These are phyloP conservation scores for Sphaerosporella brunnea DNA, from an alignment of 495 filamentous ascomycete species.

Conservation along the genomic window DNA sequence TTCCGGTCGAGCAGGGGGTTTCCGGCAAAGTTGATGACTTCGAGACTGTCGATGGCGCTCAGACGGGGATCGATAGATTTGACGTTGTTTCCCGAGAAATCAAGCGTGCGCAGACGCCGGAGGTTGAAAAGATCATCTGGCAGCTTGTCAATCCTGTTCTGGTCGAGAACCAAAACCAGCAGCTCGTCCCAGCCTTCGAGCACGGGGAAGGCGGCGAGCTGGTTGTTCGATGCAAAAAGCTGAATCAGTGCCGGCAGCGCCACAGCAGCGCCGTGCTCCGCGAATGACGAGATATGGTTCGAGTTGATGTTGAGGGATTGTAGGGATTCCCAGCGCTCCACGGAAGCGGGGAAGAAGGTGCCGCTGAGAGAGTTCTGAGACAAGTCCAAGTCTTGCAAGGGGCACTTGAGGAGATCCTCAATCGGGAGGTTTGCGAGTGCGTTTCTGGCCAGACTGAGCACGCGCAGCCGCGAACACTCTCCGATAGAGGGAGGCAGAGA, in stretches of 20 bases:
- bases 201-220: slow-evolving; percentile 51
- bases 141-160: slow-evolving; percentile 56
- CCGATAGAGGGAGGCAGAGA: slow-evolving; percentile 50
- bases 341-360: slow-evolving; percentile 44
- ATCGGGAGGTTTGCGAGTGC: slow-evolving; percentile 51
- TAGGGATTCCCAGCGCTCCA: slow-evolving; percentile 41
- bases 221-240: slow-evolving; percentile 58
- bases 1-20: slow-evolving; percentile 81
- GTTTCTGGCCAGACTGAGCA: slow-evolving; percentile 65
- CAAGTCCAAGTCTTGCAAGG: slow-evolving; percentile 56
- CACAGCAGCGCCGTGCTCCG: slow-evolving; percentile 34
- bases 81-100: slow-evolving; percentile 73
- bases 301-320: slow-evolving; percentile 57
- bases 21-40: slow-evolving; percentile 53
- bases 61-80: slow-evolving; percentile 56
- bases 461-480: slow-evolving; percentile 45
- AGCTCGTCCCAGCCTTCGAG: slow-evolving; percentile 55
- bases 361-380: slow-evolving; percentile 63
- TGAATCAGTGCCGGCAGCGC: slow-evolving; percentile 54
- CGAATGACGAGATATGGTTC: slow-evolving; percentile 50
- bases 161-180: slow-evolving; percentile 52
- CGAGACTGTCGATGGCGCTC: slow-evolving; percentile 60
- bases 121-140: slow-evolving; percentile 57
- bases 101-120: slow-evolving; percentile 47
- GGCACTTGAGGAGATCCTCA: slow-evolving; percentile 43